Conservation (phyloP, 2,329 filamentous ascomycete species). For the Purpureocillium lavendulum region DNA sequence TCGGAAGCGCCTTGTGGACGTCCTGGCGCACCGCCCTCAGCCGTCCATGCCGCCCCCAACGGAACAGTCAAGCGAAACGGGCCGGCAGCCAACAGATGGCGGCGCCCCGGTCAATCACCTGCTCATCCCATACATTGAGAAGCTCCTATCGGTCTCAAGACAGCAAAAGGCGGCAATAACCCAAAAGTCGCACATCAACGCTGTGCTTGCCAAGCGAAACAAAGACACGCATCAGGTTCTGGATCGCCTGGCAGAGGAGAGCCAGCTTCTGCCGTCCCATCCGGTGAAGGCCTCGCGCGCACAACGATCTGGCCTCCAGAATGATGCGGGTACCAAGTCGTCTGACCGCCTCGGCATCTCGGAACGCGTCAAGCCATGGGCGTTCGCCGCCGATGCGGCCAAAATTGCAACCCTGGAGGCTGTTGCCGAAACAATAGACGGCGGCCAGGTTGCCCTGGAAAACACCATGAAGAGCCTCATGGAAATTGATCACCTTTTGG, state of each 20-base stretch:
- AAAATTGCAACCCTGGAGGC: slow-evolving; percentile 50
- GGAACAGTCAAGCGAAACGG: slow-evolving; percentile 1
- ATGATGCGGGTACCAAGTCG: slow-evolving; percentile 28
- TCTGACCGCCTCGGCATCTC: slow-evolving; percentile 30
- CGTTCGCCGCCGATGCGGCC: slow-evolving; percentile 50
- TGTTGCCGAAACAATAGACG: slow-evolving; percentile 51
- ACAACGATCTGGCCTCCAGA: slow-evolving; percentile 32
- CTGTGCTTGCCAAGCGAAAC: slow-evolving; percentile 39
- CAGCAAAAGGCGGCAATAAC: slow-evolving; percentile 49
- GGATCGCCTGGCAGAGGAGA: slow-evolving; percentile 50
- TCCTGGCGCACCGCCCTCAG: slow-evolving; percentile 24
- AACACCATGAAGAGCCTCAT: slow-evolving; percentile 39
- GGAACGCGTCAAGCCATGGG: slow-evolving; percentile 45
- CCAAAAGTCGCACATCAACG: slow-evolving; percentile 49
- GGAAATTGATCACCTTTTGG: slow-evolving; percentile 42
- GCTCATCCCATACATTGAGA: slow-evolving; percentile 47
- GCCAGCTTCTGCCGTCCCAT: slow-evolving; percentile 48
- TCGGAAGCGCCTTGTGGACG: slow-evolving; percentile 37
- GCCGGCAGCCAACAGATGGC: slow-evolving; percentile 1
- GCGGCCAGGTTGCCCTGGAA: slow-evolving; percentile 47
- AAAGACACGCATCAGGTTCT: slow-evolving; percentile 42
- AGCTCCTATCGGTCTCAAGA: slow-evolving; percentile 41
- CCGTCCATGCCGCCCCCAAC: slow-evolving; percentile 15
- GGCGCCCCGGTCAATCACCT: slow-evolving; percentile 28
- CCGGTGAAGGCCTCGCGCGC: slow-evolving; percentile 29